Conservation (phyloP, 495 filamentous ascomycete species). For the Penicillium samsonianum region DNA sequence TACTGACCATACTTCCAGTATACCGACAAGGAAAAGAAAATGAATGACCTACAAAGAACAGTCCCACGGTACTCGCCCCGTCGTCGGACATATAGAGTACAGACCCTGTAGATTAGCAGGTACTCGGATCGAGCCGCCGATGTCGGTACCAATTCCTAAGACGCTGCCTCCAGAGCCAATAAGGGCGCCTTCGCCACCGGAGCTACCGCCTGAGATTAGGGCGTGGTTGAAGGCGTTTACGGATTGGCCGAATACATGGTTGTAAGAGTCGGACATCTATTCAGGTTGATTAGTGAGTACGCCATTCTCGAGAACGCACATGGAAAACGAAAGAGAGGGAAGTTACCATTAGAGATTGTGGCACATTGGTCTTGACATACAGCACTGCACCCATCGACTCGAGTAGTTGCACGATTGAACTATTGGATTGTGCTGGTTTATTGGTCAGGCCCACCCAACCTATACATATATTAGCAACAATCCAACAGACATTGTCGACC, state of each 20-base stretch:
- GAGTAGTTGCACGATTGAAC: constrained; percentile 27
- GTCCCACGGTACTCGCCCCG: constrained; percentile 53
- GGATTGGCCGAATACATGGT: constrained; percentile 46
- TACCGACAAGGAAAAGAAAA: background rate
- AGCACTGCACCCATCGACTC: constrained; percentile 48
- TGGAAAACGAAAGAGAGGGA: background rate
- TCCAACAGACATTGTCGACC: background rate
- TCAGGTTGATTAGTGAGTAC: background rate
- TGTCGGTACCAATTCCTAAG: constrained; percentile 67
- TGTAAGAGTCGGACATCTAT: constrained; percentile 53
- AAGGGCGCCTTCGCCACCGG: constrained; percentile 65
- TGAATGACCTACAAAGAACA: constrained; percentile 33
- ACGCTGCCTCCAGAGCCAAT: constrained; percentile 55
- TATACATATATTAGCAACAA: constrained; percentile 8
- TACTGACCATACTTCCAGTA: background rate
- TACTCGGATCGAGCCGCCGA: constrained; percentile 63
- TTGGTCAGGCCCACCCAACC: constrained; percentile 34
- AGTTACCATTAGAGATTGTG: constrained; percentile 50
- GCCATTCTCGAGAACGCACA: background rate
- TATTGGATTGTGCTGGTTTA: constrained; percentile 29
- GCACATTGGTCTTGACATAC: constrained; percentile 62
- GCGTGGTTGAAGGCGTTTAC: constrained; percentile 57
- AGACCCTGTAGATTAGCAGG: constrained; percentile 65
- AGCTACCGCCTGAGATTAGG: constrained; percentile 60
- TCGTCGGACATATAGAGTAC: constrained; percentile 63